These are phyloP conservation scores for Boletus smithii DNA, from an alignment of 1,284 basidiomycete genomes.

Conservation along the genomic window DNA sequence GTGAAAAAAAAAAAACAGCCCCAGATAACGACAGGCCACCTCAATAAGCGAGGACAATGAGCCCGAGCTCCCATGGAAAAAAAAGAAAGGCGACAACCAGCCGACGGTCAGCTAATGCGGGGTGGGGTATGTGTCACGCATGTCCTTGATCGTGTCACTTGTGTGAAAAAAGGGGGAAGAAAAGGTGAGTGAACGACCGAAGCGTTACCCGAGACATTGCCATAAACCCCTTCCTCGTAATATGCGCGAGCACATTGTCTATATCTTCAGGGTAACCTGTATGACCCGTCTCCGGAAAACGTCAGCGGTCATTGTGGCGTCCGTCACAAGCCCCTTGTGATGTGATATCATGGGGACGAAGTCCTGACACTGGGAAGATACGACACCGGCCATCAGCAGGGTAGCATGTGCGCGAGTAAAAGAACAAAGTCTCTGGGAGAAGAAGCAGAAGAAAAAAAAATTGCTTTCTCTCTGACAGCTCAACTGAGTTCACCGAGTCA, in stretches of 20 bases:
- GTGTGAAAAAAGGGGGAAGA: neutral
- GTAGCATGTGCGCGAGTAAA: constrained; percentile 18
- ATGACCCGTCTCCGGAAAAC: neutral
- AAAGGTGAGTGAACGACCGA: constrained; percentile 1
- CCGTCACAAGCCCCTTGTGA: neutral
- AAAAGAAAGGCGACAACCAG: neutral
- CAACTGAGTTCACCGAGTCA: constrained; percentile 7
- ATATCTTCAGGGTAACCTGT: neutral
- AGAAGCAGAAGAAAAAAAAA: neutral
- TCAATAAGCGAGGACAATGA: constrained; percentile 1
- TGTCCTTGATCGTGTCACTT: constrained; percentile 7
- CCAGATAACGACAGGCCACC: neutral
- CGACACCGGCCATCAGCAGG: constrained; percentile 8
- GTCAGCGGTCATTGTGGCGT: constrained; percentile 17
- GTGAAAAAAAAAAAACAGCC: neutral
- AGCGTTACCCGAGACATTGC: neutral
- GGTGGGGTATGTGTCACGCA: neutral
- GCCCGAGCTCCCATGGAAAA: constrained; percentile 1
- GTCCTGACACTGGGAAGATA: constrained; percentile 18
- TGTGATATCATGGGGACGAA: constrained; percentile 3
- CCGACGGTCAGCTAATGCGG: no score
- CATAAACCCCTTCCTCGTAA: neutral
- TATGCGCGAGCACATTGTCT: neutral
- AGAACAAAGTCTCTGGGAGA: neutral
- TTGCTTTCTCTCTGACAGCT: constrained; percentile 7